Base-by-base conservation (phyloP, 805 yeast species). In the Torulaspora quercuum region DNA sequence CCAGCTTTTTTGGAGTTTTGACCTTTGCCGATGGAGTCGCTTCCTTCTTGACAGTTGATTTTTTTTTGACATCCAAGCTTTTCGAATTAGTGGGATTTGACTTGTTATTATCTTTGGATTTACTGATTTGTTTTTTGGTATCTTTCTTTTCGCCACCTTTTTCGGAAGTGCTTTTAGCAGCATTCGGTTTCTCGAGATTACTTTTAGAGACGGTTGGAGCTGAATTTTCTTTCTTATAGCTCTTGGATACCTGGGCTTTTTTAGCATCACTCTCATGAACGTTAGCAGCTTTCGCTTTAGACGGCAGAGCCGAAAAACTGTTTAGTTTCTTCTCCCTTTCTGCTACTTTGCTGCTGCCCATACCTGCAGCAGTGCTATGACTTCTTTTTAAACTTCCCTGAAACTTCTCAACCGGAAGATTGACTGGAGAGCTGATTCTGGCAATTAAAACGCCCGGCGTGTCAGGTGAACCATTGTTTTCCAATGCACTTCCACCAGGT, bases 361-460 rank as follows among this genome's bases (percentile, higher is more conserved):
- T 34, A 11, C 32, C 20, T 6, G 32, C 30, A 17, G 25, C 25
- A 15, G 23, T 38, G 18, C 45, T 41, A 23, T 29, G 22, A 26
- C 25, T 26, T 25, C 31, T 35, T 25, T 39, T 42, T 3, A 36
- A 22, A 2, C 25, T 16, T 8, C 17, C 29, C 14, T 13, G 33
- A 11, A 25, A 21, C 4, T 29, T 29, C 16, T 44, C 46, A 3
- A 27, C 33, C n/a, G 42, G 44, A 7, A 42, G 22, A 27, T 40
- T 41, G 7, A 49, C 53, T 9, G 56, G 56, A 5, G 56, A 49
- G 25, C 42, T 48, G 17, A 46, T 46, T 27, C 53, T 43, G 7
- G 56, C 56, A 6, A 51, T 40, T 18, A 50, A 25, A n/a, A 44
- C 32, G 3, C 44, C 48, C 10, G 45, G 35, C 2, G 36, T 25